Evolutionary conservation across 805 yeast species (phyloP).

Genomic region (Starmerella cellae): DNA sequence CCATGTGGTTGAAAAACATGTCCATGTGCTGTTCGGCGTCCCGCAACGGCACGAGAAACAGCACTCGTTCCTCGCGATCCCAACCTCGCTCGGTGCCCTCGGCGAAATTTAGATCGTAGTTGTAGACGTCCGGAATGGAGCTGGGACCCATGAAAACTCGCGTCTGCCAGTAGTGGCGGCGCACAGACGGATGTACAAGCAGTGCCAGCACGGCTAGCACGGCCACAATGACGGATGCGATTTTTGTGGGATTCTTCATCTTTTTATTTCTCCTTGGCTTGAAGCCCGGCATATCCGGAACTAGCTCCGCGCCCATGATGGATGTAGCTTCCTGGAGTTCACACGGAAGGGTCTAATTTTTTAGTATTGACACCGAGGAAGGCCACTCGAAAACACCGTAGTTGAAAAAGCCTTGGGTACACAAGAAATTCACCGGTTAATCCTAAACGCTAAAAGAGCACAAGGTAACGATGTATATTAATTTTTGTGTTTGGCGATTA

Average conservation of each 20-base stretch:
- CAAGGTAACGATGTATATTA: no score
- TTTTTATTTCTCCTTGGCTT: slow-evolving; percentile 2
- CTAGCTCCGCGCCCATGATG: slow-evolving; percentile 1
- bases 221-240: neutral
- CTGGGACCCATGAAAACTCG: slow-evolving; percentile 11
- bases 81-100: slow-evolving; percentile 61
- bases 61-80: slow-evolving; percentile 63
- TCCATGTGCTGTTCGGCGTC: slow-evolving; percentile 86
- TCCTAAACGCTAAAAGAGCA: no score
- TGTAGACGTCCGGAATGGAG: slow-evolving; percentile 36
- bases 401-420: no score
- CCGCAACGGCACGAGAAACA: slow-evolving; percentile 79
- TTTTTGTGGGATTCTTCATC: neutral
- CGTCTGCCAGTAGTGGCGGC: slow-evolving; percentile 7
- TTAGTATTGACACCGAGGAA: no score
- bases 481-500: no score
- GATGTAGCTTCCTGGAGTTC: no score
- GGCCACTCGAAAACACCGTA: no score
- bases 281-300: slow-evolving; percentile 3
- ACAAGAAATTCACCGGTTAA: no score
- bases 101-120: slow-evolving; percentile 57
- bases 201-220: slow-evolving; percentile 12
- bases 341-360: no score
- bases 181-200: slow-evolving; percentile 10
- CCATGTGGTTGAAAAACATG: slow-evolving; percentile 75